Evolutionary conservation across 2,329 filamentous ascomycete species (phyloP), one percentile per base, ranked within the genome.

Genomic region (Pyrenochaeta sp.): DNA sequence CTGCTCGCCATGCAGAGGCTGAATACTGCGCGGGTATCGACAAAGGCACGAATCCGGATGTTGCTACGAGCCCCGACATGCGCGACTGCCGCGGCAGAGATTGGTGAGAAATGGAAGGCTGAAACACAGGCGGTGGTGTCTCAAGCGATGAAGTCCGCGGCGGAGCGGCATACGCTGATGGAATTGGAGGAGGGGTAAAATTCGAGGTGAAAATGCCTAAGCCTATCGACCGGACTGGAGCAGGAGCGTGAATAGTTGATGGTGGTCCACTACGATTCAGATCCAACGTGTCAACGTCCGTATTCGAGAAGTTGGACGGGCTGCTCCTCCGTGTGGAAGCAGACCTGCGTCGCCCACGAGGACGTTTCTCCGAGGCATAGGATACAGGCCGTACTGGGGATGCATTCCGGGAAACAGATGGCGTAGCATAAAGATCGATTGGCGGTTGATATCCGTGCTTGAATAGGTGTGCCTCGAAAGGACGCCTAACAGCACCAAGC

Each of bases 401-500:
- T 22, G 58, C 43, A 25, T 56, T 54, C 27, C 63, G 55, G 8
- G 71, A 75, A 13, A 50, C 44, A 10, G 50, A 47, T 24, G 71
- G 68, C 15, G 68, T 65, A 22, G 56, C 45, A 30, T 59, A 44
- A 5, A 42, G 43, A 3, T 62, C 52, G 1, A n/a, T 22, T 13
- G 65, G 44, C 36, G 48, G 52, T 50, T 55, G 58, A 22, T 71
- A 72, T 22, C 61, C 65, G 24, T 69, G 64, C 15, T 66, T 73
- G 49, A 76, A 67, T 1, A 77, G 52, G 53, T 73, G 70, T 10
- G 76, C 75, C 54, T 78, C 76, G 45, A 78, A 78, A 1, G 76
- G 76, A 27, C 75, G 74, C 12, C 71, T 66, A 7, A 76, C 68
- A 7, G 66, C 60, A 24, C 71, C 66, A 28, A 78, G 70, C 43